Conservation (phyloP, 2,329 filamentous ascomycete species). For the Neofusicoccum ribis region DNA sequence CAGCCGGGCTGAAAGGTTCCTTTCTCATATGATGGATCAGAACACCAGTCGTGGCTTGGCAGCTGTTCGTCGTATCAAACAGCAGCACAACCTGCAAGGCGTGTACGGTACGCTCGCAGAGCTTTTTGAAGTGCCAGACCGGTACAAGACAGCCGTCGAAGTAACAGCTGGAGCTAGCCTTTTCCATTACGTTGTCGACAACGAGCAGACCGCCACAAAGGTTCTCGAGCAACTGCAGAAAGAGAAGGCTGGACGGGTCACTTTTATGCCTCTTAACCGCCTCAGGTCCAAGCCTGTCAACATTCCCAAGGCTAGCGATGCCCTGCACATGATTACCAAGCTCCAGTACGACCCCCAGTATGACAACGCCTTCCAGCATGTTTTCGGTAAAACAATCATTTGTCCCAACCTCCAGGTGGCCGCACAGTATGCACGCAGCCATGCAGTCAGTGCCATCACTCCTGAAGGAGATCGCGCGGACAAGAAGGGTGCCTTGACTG, state of each 20-base stretch:
- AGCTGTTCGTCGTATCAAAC: slow-evolving; percentile 80
- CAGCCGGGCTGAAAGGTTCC: slow-evolving; percentile 71
- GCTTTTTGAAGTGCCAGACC: slow-evolving; percentile 81
- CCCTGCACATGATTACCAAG: slow-evolving; percentile 82
- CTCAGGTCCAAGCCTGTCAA: slow-evolving; percentile 70
- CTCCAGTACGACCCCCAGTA: slow-evolving; percentile 75
- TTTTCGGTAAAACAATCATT: slow-evolving; percentile 93
- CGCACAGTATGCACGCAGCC: slow-evolving; percentile 86
- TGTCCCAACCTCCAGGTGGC: slow-evolving; percentile 88
- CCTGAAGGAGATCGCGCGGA: slow-evolving; percentile 93
- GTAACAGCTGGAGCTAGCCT: slow-evolving; percentile 89
- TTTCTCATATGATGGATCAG: slow-evolving; percentile 85
- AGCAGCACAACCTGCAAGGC: slow-evolving; percentile 75
- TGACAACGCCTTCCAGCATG: slow-evolving; percentile 86
- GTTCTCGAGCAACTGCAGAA: slow-evolving; percentile 78
- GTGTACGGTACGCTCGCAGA: slow-evolving; percentile 93
- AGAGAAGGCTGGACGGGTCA: slow-evolving; percentile 80
- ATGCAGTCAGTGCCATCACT: slow-evolving; percentile 90
- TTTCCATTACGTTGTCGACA: slow-evolving; percentile 96
- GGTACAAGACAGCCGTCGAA: slow-evolving; percentile 86
- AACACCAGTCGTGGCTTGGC: slow-evolving; percentile 83
- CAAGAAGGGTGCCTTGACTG: slow-evolving; percentile 91
- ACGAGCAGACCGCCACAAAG: slow-evolving; percentile 79
- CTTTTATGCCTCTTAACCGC: slow-evolving; percentile 90
- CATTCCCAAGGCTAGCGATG: slow-evolving; percentile 82